Evolutionary conservation across 305 asterid genomes (phyloP).

Genomic region (Fraxinus sp.): DNA sequence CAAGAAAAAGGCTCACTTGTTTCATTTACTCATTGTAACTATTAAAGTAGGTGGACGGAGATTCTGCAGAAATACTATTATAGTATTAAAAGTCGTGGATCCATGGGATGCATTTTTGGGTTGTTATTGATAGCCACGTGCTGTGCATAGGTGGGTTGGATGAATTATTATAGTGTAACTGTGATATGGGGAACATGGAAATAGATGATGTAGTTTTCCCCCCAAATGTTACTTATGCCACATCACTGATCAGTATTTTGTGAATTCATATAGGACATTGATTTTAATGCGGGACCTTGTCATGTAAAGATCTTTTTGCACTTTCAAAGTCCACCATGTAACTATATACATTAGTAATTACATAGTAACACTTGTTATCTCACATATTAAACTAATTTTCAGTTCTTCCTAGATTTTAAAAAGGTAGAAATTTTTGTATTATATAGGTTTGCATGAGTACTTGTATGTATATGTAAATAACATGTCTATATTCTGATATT

Average conservation of each 20-base stretch:
- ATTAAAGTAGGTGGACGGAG: neutral
- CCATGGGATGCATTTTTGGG: neutral
- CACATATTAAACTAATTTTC: neutral
- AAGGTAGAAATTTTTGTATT: neutral
- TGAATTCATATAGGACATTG: neutral
- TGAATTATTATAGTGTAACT: neutral
- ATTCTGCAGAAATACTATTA: neutral
- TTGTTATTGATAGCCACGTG: neutral
- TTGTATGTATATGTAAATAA: neutral
- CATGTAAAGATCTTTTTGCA: neutral
- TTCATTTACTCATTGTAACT: neutral
- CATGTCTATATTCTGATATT: neutral
- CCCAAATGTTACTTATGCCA: neutral
- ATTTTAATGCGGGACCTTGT: neutral
- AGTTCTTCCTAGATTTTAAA: neutral
- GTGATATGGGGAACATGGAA: neutral
- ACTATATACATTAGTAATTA: neutral
- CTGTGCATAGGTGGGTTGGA: neutral
- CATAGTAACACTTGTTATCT: neutral
- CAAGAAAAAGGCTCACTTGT: neutral
- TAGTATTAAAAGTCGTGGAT: neutral
- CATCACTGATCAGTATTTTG: neutral
- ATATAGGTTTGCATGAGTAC: neutral
- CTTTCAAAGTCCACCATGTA: neutral
- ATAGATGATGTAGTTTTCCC: neutral